Percentiles rank a stretch among this genome's conserved stretches.
These are phyloP conservation scores for Chaetomiaceae sp. DNA, from an alignment of 2,329 filamentous ascomycete genomes.

Conservation along the genomic window DNA sequence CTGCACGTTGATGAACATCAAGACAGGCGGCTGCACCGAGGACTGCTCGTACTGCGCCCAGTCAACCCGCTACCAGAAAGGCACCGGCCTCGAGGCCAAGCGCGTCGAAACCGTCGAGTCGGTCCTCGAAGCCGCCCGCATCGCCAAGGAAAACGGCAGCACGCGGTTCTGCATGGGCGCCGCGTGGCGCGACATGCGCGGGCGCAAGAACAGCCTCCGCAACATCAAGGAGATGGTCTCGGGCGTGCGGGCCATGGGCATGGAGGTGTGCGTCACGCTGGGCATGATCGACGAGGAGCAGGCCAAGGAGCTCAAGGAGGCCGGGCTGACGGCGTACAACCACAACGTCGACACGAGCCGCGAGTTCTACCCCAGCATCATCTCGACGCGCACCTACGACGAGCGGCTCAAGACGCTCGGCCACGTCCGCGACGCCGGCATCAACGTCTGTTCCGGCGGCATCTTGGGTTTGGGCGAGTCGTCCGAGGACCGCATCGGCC, in stretches of 20 bases:
- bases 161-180: constrained; percentile 95
- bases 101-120: constrained; percentile 76
- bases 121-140: constrained; percentile 71
- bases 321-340: constrained; percentile 87
- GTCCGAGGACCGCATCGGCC: constrained; percentile 71
- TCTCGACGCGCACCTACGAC: constrained; percentile 82
- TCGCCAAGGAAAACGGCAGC: constrained; percentile 77
- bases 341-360: constrained; percentile 90
- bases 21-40: constrained; percentile 86
- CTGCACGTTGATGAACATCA: constrained; percentile 96
- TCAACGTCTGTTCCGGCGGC: constrained; percentile 86
- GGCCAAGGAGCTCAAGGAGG: constrained; percentile 75
- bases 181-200: constrained; percentile 91
- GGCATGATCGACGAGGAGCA: constrained; percentile 85
- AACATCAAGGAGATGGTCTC: constrained; percentile 85
- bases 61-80: constrained; percentile 72
- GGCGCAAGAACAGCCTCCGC: constrained; percentile 74
- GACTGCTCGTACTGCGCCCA: constrained; percentile 93
- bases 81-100: constrained; percentile 73
- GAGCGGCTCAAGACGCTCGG: constrained; percentile 76
- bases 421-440: constrained; percentile 78
- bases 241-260: constrained; percentile 73
- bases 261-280: constrained; percentile 91
- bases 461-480: constrained; percentile 83
- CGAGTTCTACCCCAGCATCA: constrained; percentile 83